Evolutionary conservation across 345 rosid genomes (phyloP).

Genomic region (Brassica juncea): DNA sequence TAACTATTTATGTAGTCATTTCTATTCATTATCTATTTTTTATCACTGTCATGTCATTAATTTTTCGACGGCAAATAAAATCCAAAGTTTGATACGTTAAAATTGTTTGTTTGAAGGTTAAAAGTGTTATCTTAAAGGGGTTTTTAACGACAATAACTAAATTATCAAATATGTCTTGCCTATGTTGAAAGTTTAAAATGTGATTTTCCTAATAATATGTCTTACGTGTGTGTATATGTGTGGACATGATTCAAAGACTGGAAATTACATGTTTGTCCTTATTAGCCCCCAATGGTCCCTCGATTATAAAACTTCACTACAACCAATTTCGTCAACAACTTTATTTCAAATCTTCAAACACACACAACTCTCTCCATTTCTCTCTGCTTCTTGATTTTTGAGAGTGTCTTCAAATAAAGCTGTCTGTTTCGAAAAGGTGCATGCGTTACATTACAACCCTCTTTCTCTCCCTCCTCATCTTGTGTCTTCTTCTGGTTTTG

Average conservation of each 20-base stretch:
- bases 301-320: constrained; percentile 16
- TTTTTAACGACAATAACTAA: too few species aligned
- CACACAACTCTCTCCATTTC: not conserved
- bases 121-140: too few species aligned
- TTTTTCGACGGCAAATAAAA: too few species aligned
- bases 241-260: not conserved
- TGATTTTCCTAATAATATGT: not conserved
- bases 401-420: constrained; percentile 38
- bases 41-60: too few species aligned
- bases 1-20: too few species aligned
- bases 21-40: too few species aligned
- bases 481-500: constrained; percentile 23
- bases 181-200: too few species aligned
- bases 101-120: too few species aligned
- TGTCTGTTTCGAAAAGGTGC: constrained; percentile 34
- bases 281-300: constrained; percentile 28
- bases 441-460: constrained; percentile 23
- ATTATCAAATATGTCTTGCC: too few species aligned
- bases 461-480: constrained; percentile 26
- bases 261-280: constrained; percentile 15
- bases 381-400: constrained; percentile 32
- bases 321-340: constrained; percentile 27
- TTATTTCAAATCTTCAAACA: constrained; percentile 43
- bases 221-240: constrained; percentile 22
- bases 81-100: too few species aligned